Percentiles rank a stretch among this genome's conserved stretches.
These are phyloP conservation scores for Phellinidium pouzarii DNA, from an alignment of 1,284 basidiomycete species.

Conservation along the genomic window DNA sequence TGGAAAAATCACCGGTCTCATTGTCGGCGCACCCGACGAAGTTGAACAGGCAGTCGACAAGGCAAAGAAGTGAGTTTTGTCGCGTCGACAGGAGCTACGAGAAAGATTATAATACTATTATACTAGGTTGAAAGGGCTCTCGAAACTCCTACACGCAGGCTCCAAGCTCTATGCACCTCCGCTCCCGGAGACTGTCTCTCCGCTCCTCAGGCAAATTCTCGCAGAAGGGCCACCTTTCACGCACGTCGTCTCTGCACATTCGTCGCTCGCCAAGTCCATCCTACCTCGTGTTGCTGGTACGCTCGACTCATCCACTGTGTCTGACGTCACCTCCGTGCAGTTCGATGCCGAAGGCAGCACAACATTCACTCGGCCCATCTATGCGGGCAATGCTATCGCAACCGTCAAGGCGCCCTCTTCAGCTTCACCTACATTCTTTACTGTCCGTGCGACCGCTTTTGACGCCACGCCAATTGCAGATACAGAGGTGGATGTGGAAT, in stretches of 20 bases:
- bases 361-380: slow-evolving; percentile 90
- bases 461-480: slow-evolving; percentile 58
- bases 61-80: slow-evolving; percentile 64
- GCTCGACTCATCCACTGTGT: slow-evolving; percentile 82
- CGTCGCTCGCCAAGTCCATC: slow-evolving; percentile 66
- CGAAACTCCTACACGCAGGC: slow-evolving; percentile 35
- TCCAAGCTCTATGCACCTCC: slow-evolving; percentile 43
- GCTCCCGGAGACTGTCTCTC: slow-evolving; percentile 37
- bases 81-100: background rate
- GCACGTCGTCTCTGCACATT: slow-evolving; percentile 83
- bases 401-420: slow-evolving; percentile 77
- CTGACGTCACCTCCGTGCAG: slow-evolving; percentile 82
- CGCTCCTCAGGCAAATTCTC: slow-evolving; percentile 37
- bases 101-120: no score
- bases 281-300: slow-evolving; percentile 86
- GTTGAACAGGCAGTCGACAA: slow-evolving; percentile 66
- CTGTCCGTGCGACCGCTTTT: slow-evolving; percentile 94
- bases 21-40: slow-evolving; percentile 72
- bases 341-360: slow-evolving; percentile 73
- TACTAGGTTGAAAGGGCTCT: slow-evolving; percentile 41
- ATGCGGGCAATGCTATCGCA: slow-evolving; percentile 96
- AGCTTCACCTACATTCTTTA: slow-evolving; percentile 88
- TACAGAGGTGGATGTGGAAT: slow-evolving; percentile 45
- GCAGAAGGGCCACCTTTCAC: slow-evolving; percentile 54
- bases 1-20: slow-evolving; percentile 82